These are phyloP conservation scores for Ciborinia camelliae DNA, from an alignment of 2,329 filamentous ascomycete genomes.

Conservation along the genomic window DNA sequence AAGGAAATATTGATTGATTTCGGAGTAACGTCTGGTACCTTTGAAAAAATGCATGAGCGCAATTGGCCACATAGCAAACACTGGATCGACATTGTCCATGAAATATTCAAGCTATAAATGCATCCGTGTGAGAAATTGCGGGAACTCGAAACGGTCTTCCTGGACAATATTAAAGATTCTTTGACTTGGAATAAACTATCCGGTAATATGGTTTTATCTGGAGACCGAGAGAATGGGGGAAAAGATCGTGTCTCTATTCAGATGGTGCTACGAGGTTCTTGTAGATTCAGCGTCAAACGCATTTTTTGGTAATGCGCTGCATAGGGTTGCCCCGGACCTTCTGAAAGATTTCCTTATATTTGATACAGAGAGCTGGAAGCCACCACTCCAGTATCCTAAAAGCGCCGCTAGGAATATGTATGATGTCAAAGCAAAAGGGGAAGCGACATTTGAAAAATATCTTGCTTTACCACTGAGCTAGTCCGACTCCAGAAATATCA, in stretches of 20 bases:
- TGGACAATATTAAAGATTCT: not conserved
- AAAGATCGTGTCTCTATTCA: not conserved
- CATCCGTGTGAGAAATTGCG: not conserved
- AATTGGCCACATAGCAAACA: not conserved
- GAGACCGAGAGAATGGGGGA: not conserved
- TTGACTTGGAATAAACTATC: not conserved
- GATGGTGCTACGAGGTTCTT: not conserved
- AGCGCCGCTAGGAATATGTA: not conserved
- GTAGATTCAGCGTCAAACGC: not conserved
- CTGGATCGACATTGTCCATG: constrained; percentile 3
- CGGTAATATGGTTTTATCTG: not conserved
- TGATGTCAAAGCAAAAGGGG: not conserved
- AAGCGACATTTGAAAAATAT: constrained; percentile 4
- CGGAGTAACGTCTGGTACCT: not conserved
- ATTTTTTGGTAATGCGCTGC: not conserved
- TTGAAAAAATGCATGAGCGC: not conserved
- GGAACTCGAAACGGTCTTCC: not conserved
- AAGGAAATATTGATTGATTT: not conserved
- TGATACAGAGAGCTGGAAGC: not conserved
- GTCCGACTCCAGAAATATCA: not conserved
- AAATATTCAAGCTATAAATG: not conserved
- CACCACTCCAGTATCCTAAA: not conserved
- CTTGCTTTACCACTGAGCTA: not conserved
- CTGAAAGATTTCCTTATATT: not conserved
- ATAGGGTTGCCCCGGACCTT: not conserved